phyloP scores from a whole-genome alignment of 768 basidiomycete species.

The Crepidotus variabilis region DNA sequence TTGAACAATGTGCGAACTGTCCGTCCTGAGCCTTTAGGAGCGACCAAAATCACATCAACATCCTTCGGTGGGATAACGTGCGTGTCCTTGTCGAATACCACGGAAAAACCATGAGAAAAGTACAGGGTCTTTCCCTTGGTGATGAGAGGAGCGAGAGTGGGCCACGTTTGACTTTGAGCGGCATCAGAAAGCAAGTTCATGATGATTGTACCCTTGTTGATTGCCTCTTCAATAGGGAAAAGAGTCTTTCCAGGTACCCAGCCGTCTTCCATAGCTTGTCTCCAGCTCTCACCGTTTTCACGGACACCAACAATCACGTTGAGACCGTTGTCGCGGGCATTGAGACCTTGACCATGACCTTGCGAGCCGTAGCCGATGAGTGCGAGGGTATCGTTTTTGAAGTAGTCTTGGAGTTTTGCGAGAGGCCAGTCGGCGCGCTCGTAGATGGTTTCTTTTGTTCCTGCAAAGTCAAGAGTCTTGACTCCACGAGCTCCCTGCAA shows the following conservation, averaged over 20 bases:
- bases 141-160: slow-evolving; percentile 84
- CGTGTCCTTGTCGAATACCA: slow-evolving; percentile 97
- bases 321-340: slow-evolving; percentile 97
- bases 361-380: slow-evolving; percentile 99
- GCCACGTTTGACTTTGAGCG: slow-evolving; percentile 98
- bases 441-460: slow-evolving; percentile 89
- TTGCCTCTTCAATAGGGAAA: slow-evolving; percentile 98
- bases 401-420: slow-evolving; percentile 97
- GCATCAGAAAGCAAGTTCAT: slow-evolving; percentile 99
- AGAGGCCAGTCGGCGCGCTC: slow-evolving; percentile 98
- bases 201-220: slow-evolving; percentile 93
- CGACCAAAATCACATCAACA: slow-evolving; percentile 98
- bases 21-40: slow-evolving; percentile 97
- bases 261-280: slow-evolving; percentile 90
- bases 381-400: slow-evolving; percentile 99
- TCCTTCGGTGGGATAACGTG: slow-evolving; percentile 87
- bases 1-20: slow-evolving; percentile 99
- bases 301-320: slow-evolving; percentile 99
- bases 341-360: slow-evolving; percentile 97
- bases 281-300: slow-evolving; percentile 96
- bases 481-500: slow-evolving; percentile 66
- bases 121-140: slow-evolving; percentile 99
- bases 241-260: slow-evolving; percentile 98
- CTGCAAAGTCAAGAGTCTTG: slow-evolving; percentile 96
- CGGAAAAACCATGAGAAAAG: slow-evolving; percentile 99